Conservation (phyloP, 2,329 filamentous ascomycete genomes). For the Cytospora leucostoma region DNA sequence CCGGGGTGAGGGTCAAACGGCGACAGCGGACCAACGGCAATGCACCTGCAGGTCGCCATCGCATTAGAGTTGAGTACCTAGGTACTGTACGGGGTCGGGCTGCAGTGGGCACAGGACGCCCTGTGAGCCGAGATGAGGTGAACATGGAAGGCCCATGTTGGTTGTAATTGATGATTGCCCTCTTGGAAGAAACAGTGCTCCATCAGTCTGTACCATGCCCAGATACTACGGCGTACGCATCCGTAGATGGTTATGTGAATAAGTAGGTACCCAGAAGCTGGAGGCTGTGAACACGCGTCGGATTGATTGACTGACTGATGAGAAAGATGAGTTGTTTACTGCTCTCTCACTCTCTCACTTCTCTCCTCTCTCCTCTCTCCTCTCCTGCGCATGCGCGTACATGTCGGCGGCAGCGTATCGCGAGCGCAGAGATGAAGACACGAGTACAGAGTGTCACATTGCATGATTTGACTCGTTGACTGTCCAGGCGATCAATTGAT, state of each 20-base stretch:
- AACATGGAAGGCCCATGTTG: background rate
- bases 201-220: too few species aligned
- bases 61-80: slow-evolving; percentile 1
- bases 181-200: too few species aligned
- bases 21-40: slow-evolving; percentile 6
- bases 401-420: slow-evolving; percentile 14
- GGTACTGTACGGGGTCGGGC: background rate
- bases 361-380: background rate
- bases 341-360: background rate
- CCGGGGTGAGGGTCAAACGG: slow-evolving; percentile 10
- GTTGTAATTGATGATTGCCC: background rate
- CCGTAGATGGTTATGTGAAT: too few species aligned
- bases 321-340: too few species aligned
- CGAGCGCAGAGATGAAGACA: slow-evolving; percentile 4
- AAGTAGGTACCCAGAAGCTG: too few species aligned
- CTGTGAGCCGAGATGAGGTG: background rate
- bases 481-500: background rate
- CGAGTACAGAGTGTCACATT: slow-evolving; percentile 12
- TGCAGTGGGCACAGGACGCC: background rate
- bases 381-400: background rate
- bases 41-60: slow-evolving; percentile 11
- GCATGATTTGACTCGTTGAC: background rate
- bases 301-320: too few species aligned
- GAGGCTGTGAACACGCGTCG: too few species aligned
- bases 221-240: too few species aligned